Conservation (phyloP, 129 eudicot species). For the Helianthus annuus region DNA sequence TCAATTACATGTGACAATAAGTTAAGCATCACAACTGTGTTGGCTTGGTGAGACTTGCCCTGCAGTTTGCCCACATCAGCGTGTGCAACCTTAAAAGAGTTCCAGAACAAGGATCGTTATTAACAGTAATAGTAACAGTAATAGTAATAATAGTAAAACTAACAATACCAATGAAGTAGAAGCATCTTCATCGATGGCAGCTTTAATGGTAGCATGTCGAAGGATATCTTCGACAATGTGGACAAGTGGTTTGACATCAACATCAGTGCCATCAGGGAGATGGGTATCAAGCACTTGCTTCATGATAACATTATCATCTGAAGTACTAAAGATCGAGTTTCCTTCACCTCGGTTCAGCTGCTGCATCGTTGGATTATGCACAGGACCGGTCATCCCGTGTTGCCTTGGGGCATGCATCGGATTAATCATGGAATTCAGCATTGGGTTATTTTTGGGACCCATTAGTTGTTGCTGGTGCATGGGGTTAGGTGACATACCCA, state of each 20-base stretch:
- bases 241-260: constrained; percentile 59
- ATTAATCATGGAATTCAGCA: constrained; percentile 22
- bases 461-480: constrained; percentile 34
- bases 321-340: constrained; percentile 43
- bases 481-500: constrained; percentile 19
- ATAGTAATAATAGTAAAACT: background rate
- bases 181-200: background rate
- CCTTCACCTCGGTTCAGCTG: constrained; percentile 37
- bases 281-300: constrained; percentile 55
- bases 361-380: constrained; percentile 29
- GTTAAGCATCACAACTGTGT: constrained; percentile 36
- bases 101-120: background rate
- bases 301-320: constrained; percentile 63
- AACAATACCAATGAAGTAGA: constrained; percentile 22
- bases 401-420: constrained; percentile 25
- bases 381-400: constrained; percentile 24
- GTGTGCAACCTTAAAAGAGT: constrained; percentile 20
- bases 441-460: constrained; percentile 36
- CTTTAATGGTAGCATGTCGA: constrained; percentile 35
- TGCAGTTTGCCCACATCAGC: constrained; percentile 30
- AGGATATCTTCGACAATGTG: constrained; percentile 55
- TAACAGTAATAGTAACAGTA: too few relatives aligned
- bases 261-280: constrained; percentile 55
- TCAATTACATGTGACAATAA: constrained; percentile 46
- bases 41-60: constrained; percentile 26